Evolutionary conservation across 805 yeast species (phyloP).

Genomic region (Lipomyces spencermartinsiae): DNA sequence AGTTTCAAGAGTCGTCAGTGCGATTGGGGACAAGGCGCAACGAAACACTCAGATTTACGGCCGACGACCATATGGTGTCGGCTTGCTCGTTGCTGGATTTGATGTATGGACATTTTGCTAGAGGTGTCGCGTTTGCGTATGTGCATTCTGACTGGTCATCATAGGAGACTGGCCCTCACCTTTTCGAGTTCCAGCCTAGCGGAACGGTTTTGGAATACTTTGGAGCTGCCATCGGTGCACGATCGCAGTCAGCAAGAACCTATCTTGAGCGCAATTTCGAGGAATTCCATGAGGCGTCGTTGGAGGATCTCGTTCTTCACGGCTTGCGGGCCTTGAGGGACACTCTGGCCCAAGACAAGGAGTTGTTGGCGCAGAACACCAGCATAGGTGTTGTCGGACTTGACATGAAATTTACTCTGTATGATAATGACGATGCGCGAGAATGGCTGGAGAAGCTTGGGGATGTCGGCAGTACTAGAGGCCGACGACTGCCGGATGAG

Average conservation of each 20-base stretch:
- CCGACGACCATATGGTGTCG: constrained; percentile 98
- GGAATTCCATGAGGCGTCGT: constrained; percentile 61
- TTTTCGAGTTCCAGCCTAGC: constrained; percentile 93
- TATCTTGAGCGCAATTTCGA: constrained; percentile 87
- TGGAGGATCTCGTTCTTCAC: constrained; percentile 79
- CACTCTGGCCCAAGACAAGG: constrained; percentile 92
- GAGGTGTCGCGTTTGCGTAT: neutral
- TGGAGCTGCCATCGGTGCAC: constrained; percentile 96
- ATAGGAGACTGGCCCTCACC: constrained; percentile 84
- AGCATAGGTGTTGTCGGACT: constrained; percentile 92
- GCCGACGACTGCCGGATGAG: constrained; percentile 24
- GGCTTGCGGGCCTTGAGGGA: constrained; percentile 93
- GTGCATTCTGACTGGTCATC: neutral
- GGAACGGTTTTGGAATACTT: constrained; percentile 90
- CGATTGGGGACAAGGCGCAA: constrained; percentile 96
- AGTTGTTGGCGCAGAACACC: constrained; percentile 80
- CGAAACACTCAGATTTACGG: constrained; percentile 95
- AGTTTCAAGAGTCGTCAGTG: constrained; percentile 78
- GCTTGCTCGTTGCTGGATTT: constrained; percentile 84
- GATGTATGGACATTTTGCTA: constrained; percentile 52
- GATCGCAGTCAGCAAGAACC: constrained; percentile 98
- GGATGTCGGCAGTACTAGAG: constrained; percentile 35
- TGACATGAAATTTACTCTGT: constrained; percentile 72
- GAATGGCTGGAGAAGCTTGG: constrained; percentile 80
- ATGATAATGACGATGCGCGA: constrained; percentile 86